A percentile compares a stretch with the other conserved stretches of the same genome.
These are phyloP conservation scores for Allium fistulosum DNA, from an alignment of 106 monocot species.

Conservation along the genomic window DNA sequence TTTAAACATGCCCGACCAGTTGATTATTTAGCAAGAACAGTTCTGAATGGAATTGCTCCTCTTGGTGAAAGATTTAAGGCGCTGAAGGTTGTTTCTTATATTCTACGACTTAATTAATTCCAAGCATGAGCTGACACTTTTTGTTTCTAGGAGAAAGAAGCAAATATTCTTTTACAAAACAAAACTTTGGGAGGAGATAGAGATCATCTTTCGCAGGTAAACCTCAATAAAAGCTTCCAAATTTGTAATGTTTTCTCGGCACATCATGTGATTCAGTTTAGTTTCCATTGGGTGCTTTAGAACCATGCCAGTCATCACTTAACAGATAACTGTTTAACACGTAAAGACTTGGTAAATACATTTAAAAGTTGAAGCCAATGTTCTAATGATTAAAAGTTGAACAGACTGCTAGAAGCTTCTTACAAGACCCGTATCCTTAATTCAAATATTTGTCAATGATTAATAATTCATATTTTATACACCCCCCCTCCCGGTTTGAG, in stretches of 20 bases:
- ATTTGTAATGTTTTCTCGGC: neutral
- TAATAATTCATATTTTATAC: too few species aligned
- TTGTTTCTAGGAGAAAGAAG: conserved; percentile 57
- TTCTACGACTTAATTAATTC: neutral
- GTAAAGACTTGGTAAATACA: too few species aligned
- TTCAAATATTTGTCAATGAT: too few species aligned
- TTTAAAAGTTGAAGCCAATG: too few species aligned
- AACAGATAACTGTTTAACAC: too few species aligned
- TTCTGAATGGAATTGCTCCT: conserved; percentile 77
- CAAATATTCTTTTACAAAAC: conserved; percentile 55
- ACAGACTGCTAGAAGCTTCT: too few species aligned
- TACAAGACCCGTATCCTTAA: too few species aligned
- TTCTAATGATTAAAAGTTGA: too few species aligned
- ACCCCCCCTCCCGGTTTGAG: too few species aligned
- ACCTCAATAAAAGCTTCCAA: neutral
- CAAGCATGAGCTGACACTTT: conserved; percentile 7
- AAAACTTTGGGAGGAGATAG: conserved; percentile 38
- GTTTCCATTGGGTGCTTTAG: too few species aligned
- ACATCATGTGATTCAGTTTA: too few species aligned
- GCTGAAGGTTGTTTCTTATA: conserved; percentile 45
- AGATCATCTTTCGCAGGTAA: conserved; percentile 81
- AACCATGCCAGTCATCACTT: too few species aligned
- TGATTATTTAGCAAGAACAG: conserved; percentile 57
- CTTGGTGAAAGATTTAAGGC: conserved; percentile 80
- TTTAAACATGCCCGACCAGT: conserved; percentile 68